Evolutionary conservation across 106 monocot species (phyloP), one percentile per base, ranked within the genome.

Genomic region (Ottelia alismoides): DNA sequence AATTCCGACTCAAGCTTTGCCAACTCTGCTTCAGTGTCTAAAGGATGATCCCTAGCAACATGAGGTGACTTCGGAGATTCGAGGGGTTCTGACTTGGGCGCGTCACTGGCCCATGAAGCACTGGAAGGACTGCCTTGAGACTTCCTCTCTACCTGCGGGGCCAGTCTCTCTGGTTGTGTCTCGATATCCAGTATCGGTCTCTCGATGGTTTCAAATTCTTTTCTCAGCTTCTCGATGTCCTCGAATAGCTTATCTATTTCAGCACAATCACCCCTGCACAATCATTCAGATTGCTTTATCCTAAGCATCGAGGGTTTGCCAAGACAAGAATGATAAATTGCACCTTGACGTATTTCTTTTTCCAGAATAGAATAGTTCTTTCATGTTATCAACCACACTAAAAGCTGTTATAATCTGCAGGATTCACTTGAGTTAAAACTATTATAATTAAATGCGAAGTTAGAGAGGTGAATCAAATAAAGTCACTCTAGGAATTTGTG

Each of bases 331-430:
- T n/a, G 23, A 27, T n/a, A 45, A 14, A 56, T 46, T 22, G 9
- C 30, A 92, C 92, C 92, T 83, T 10, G 49, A 69, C 52, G 18
- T 20, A 50, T 65, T 65, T 22, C 57, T 72, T 60, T 60, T 65
- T 35, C 71, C 71, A 25, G 67, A 31, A 69, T 67, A 68, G 64
- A 78, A 84, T 27, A 88, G 66, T 56, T 78, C 57, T 44, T 76
- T 94, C 67, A 88, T 88, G 65, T 66, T 71, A 76, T 83, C 88
- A 53, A 78, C 78, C 49, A 84, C 70, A 53, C 84, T 75, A 59
- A 94, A 84, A 53, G 81, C 61, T 20, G 80, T 70, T 29, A 88
- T 56, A 53, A 94, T 78, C 93, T 94, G 23, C 43, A 51, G 2
- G 48, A 9, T 11, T 11, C n/a, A n/a, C n/a, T n/a, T n/a, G n/a